Evolutionary conservation across 768 basidiomycete genomes (phyloP).

Genomic region (Pisolithus orientalis): DNA sequence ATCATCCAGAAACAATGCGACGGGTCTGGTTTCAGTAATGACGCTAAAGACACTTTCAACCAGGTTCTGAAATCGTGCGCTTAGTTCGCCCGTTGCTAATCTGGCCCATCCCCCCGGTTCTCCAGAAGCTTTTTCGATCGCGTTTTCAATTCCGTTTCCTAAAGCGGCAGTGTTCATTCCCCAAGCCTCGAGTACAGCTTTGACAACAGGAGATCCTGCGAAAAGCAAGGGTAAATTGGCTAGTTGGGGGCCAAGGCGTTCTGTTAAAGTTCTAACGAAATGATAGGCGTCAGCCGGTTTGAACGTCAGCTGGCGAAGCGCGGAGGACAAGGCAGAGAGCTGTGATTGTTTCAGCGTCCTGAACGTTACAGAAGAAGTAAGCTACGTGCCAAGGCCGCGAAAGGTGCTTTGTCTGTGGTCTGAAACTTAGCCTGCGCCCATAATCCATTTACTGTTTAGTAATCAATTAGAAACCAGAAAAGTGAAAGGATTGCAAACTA

Average conservation of each 20-base stretch:
- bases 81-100: constrained; percentile 52
- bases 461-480: background rate
- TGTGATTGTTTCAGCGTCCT: constrained; percentile 17
- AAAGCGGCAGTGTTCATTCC: constrained; percentile 46
- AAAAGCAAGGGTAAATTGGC: constrained; percentile 65
- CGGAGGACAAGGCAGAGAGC: constrained; percentile 64
- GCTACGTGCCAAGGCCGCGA: constrained; percentile 50
- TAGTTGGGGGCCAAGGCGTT: constrained; percentile 62
- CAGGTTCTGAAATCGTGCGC: constrained; percentile 64
- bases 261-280: constrained; percentile 53
- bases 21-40: constrained; percentile 61
- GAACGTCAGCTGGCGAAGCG: constrained; percentile 68
- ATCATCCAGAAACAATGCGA: constrained; percentile 70
- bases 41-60: constrained; percentile 66
- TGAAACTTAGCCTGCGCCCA: constrained; percentile 79
- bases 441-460: constrained; percentile 49
- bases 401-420: constrained; percentile 58
- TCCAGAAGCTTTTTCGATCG: background rate
- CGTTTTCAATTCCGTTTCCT: constrained; percentile 30
- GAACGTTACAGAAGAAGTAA: background rate
- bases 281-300: constrained; percentile 65
- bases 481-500: constrained; percentile 18
- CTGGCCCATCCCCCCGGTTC: constrained; percentile 6
- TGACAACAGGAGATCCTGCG: constrained; percentile 64
- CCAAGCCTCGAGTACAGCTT: constrained; percentile 53